Evolutionary conservation across 1,284 basidiomycete species (phyloP).

Genomic region (Apiotrichum siamense): DNA sequence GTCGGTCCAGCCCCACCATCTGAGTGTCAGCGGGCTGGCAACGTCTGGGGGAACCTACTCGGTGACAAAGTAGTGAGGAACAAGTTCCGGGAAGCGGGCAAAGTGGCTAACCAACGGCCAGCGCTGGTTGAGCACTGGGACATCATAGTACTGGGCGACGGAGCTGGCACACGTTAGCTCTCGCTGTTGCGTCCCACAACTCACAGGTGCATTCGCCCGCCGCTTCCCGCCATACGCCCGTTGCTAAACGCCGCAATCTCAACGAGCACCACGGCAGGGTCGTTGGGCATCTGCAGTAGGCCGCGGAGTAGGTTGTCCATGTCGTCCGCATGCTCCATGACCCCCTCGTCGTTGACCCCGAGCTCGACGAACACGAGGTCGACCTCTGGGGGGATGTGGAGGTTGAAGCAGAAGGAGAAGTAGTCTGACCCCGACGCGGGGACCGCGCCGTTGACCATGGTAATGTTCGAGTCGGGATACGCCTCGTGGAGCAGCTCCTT

Average conservation of each 20-base stretch:
- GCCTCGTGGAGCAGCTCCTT: constrained; percentile 34
- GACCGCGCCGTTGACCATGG: constrained; percentile 34
- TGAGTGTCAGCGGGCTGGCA: constrained; percentile 12
- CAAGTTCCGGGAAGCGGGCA: constrained; percentile 40
- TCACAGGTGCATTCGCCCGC: constrained; percentile 42
- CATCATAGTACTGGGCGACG: constrained; percentile 16
- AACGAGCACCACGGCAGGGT: constrained; percentile 41
- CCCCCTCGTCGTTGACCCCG: constrained; percentile 44
- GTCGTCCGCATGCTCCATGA: constrained; percentile 41
- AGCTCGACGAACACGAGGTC: constrained; percentile 45
- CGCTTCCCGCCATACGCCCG: constrained; percentile 45
- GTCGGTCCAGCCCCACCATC: constrained; percentile 43
- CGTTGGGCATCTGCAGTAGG: constrained; percentile 32
- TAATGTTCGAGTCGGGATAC: constrained; percentile 24
- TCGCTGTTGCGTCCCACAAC: constrained; percentile 12
- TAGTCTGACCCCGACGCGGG: constrained; percentile 45
- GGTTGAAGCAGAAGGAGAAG: constrained; percentile 45
- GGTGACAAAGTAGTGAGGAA: constrained; percentile 39
- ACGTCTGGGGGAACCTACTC: constrained; percentile 24
- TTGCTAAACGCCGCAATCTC: constrained; percentile 41
- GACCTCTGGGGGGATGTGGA: constrained; percentile 38
- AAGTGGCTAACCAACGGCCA: constrained; percentile 43
- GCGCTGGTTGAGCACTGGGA: constrained; percentile 41
- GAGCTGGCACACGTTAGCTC: constrained; percentile 10
- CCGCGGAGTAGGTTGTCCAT: constrained; percentile 47